Percentiles rank a stretch among this genome's conserved stretches.
These are phyloP conservation scores for Pestalotiopsis sp. DNA, from an alignment of 2,329 filamentous ascomycete species.

Conservation along the genomic window DNA sequence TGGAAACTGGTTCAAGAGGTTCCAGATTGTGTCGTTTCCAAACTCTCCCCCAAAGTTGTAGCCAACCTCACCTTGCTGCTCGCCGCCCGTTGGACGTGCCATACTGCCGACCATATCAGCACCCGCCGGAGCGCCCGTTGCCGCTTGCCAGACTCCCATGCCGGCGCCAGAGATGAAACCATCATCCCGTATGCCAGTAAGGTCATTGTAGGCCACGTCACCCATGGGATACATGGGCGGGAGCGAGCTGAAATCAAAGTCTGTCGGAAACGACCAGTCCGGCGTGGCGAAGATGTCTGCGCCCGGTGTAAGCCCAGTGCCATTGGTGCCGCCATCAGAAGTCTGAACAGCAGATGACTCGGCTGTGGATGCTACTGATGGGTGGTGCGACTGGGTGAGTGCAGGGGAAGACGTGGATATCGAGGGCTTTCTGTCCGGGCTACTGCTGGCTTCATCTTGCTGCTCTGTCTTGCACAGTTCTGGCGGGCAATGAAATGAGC, in stretches of 20 bases:
- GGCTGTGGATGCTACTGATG: conserved; percentile 11
- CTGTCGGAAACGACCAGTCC: conserved; percentile 45
- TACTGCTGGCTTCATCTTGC: background rate
- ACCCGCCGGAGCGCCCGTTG: conserved; percentile 17
- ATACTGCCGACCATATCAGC: conserved; percentile 16
- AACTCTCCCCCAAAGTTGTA: conserved; percentile 61
- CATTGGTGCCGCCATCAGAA: conserved; percentile 1
- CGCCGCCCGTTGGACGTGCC: conserved; percentile 4
- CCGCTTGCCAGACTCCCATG: background rate
- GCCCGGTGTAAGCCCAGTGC: conserved; percentile 26
- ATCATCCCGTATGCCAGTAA: conserved; percentile 44
- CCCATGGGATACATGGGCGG: conserved; percentile 60
- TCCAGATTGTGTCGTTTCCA: conserved; percentile 59
- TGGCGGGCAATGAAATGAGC: conserved; percentile 12
- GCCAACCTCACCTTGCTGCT: conserved; percentile 25
- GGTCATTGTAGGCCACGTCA: conserved; percentile 60
- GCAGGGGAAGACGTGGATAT: background rate
- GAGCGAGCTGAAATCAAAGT: conserved; percentile 54
- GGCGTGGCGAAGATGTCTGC: conserved; percentile 21
- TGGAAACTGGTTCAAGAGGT: conserved; percentile 54
- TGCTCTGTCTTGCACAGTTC: background rate
- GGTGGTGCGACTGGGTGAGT: background rate
- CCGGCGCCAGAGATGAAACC: conserved; percentile 23
- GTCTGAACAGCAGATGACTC: conserved; percentile 3
- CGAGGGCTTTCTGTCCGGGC: background rate